A percentile compares a stretch with the other conserved stretches of the same genome.
phyloP scores from a whole-genome alignment of 306 rosid species.

The Rosa rugosa region DNA sequence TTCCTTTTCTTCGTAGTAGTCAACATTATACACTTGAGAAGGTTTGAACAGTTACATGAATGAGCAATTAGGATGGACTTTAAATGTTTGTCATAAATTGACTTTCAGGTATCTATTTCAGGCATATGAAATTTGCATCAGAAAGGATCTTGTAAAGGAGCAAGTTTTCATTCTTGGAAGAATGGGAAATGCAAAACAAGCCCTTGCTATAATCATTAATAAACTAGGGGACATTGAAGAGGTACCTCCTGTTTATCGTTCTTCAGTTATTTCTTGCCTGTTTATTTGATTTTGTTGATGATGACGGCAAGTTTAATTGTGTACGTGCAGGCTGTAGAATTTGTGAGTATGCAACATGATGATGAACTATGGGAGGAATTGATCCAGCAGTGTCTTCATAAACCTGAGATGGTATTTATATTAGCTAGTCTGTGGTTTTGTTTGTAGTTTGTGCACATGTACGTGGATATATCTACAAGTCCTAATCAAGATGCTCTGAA shows the following conservation, averaged over 20 bases:
- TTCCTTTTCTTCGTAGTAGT: slow-evolving; percentile 93
- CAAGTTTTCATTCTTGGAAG: slow-evolving; percentile 94
- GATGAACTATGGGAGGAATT: slow-evolving; percentile 68
- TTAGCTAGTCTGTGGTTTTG: neutral
- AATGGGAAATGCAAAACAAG: slow-evolving; percentile 93
- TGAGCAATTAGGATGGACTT: slow-evolving; percentile 23
- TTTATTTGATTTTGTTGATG: slow-evolving; percentile 23
- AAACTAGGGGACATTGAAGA: slow-evolving; percentile 89
- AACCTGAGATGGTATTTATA: slow-evolving; percentile 57
- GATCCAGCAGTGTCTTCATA: slow-evolving; percentile 56
- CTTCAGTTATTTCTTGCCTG: slow-evolving; percentile 14
- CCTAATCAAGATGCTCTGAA: slow-evolving; percentile 9
- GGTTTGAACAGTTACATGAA: slow-evolving; percentile 48
- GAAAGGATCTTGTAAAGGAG: slow-evolving; percentile 74
- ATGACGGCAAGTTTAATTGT: slow-evolving; percentile 18
- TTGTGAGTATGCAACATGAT: slow-evolving; percentile 60
- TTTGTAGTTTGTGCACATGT: neutral
- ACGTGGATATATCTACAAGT: slow-evolving; percentile 1
- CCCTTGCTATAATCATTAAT: slow-evolving; percentile 77
- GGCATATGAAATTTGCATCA: slow-evolving; percentile 82
- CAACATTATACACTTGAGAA: slow-evolving; percentile 96
- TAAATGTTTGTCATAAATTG: slow-evolving; percentile 16
- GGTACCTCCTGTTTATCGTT: slow-evolving; percentile 47
- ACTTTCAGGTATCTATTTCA: slow-evolving; percentile 42
- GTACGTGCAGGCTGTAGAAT: slow-evolving; percentile 66